These are phyloP conservation scores for Cordyceps cicadae DNA, from an alignment of 2,329 filamentous ascomycete species.

Conservation along the genomic window DNA sequence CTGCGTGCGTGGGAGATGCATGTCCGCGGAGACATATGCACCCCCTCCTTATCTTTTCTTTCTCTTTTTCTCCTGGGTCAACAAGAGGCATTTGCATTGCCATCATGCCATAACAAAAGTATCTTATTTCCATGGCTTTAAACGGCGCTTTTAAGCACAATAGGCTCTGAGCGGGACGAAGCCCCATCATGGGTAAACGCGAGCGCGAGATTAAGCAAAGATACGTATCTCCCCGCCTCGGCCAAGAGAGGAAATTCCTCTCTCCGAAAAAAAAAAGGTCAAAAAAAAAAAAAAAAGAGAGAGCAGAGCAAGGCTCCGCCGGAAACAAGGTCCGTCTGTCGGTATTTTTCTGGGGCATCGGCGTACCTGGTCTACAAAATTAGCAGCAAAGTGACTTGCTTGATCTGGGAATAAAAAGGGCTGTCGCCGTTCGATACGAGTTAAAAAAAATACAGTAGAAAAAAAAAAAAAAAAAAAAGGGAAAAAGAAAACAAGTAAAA, in stretches of 20 bases:
- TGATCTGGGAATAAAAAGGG: not conserved
- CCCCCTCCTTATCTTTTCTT: too few species aligned
- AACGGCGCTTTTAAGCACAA: not conserved
- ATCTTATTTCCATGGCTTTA: not conserved
- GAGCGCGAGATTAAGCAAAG: not conserved
- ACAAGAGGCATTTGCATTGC: not conserved
- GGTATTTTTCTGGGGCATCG: not conserved
- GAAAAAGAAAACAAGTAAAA: not conserved
- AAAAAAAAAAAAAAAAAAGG: not conserved
- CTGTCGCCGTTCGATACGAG: not conserved
- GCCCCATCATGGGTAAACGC: not conserved
- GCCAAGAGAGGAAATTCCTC: not conserved
- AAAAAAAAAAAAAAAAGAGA: too few species aligned
- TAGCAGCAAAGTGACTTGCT: not conserved
- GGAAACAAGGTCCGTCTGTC: not conserved
- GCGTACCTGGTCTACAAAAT: not conserved
- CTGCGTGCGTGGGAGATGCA: not conserved
- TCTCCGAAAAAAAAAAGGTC: too few species aligned
- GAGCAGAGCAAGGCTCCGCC: not conserved
- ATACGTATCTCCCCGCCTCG: not conserved
- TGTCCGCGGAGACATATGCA: not conserved
- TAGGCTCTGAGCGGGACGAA: too few species aligned
- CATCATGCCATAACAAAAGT: not conserved
- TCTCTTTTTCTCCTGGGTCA: not conserved
- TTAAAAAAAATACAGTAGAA: not conserved